These are phyloP conservation scores for Arxiozyma bovina DNA, from an alignment of 1,139 yeast genomes.

Conservation along the genomic window DNA sequence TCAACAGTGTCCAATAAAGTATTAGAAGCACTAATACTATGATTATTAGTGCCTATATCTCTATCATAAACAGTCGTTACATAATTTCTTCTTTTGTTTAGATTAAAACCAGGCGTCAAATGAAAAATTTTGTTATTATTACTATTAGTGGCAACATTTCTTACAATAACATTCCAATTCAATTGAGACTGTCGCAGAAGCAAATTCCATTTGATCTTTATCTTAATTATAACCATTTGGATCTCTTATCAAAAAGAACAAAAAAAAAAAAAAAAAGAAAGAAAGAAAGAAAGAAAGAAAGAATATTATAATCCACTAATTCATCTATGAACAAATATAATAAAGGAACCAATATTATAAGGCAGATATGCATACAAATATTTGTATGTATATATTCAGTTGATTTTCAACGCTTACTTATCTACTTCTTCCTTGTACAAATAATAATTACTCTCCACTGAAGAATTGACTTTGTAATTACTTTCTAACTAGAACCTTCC, in stretches of 20 bases:
- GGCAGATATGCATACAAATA: not conserved
- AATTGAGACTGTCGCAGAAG: conserved; percentile 2
- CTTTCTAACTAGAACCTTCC: not conserved
- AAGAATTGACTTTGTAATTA: not conserved
- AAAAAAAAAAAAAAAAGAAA: no score
- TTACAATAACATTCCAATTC: not conserved
- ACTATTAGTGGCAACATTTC: not conserved
- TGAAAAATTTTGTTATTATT: not conserved
- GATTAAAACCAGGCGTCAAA: not conserved
- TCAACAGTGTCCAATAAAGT: not conserved
- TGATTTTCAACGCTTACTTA: not conserved
- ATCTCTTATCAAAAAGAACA: not conserved
- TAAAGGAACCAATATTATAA: not conserved
- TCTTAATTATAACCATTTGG: not conserved
- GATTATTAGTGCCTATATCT: not conserved
- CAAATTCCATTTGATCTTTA: not conserved
- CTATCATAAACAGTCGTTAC: not conserved
- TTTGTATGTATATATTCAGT: not conserved
- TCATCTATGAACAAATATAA: not conserved
- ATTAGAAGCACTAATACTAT: not conserved
- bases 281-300: not conserved
- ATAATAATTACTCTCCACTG: no score
- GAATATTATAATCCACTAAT: not conserved
- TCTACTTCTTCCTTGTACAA: not conserved
- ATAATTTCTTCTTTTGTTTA: not conserved